Base-by-base conservation (phyloP, 1,284 basidiomycete genomes). In the Melanopsichium pennsylvanicum region DNA sequence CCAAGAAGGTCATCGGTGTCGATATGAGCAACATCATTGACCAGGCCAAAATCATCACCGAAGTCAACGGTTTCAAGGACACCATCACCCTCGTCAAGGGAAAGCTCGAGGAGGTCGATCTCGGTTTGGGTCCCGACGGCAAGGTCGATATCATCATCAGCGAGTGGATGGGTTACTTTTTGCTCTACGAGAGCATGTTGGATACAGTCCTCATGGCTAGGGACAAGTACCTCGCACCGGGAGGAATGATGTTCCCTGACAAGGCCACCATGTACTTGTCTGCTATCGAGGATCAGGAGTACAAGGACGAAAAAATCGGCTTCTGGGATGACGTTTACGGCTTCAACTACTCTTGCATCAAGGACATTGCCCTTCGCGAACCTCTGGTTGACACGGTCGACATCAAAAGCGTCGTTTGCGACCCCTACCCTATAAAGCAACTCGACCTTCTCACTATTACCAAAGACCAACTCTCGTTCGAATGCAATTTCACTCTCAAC, bases 11-110 rank as follows among this genome's bases (percentile, higher is more conserved):
- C 31, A 77, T 81, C 26, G 79, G 79, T 36, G 95, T 99, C 82
- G 96, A 99, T 84, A 98, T 98, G 96, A 97, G 93, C 70, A 97
- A 98, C 84, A 99, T 99, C 84, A 91, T 97, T 81, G 95, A 97
- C 84, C 94, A 98, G 85, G 96, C 96, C 6, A 88, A 90, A 84
- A 94, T 93, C 84, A 98, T 98, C 74, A 88, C 97, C 70, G 89
- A 93, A 75, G 91, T 92, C 15, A 99, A 99, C 77, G 94, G 94
- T 43, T 96, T 97, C 85, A 88, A 88, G 83, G 89, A 97, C 81
- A 90, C 70, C 33, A 96, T 98, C 83, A 93, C 91, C 25, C 88
- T 98, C 47, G 89, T 98, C 78, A 97, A 98, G 84, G 95, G 95
- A 67, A 99, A 99, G 84, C 89, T 99, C 60, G 95, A 98, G 83